phyloP scores from a whole-genome alignment of 306 rosid species.

The Betula pendula region DNA sequence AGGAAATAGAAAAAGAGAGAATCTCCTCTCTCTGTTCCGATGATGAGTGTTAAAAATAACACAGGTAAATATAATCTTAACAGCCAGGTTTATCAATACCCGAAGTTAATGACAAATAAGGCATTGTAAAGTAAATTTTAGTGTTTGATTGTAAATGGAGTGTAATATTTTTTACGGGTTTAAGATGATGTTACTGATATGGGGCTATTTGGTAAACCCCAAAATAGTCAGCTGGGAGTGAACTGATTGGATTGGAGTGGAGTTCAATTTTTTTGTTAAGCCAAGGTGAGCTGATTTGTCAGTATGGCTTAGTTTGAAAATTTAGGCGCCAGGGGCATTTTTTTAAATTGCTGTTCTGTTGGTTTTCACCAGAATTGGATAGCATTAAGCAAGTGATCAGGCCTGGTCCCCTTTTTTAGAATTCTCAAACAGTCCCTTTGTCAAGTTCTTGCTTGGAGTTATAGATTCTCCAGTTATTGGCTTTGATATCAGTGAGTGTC shows the following conservation, averaged over 20 bases:
- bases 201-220: neutral
- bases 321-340: neutral
- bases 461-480: neutral
- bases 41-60: conserved; percentile 61
- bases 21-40: conserved; percentile 67
- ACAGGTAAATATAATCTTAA: conserved; percentile 38
- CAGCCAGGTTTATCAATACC: neutral
- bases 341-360: conserved; percentile 6
- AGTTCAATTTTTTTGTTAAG: too few relatives aligned
- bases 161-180: neutral
- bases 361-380: conserved; percentile 8
- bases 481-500: conserved; percentile 2
- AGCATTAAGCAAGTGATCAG: conserved; percentile 5
- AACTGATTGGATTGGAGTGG: neutral
- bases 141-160: neutral
- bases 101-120: neutral
- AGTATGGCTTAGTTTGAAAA: neutral
- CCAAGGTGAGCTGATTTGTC: conserved; percentile 3
- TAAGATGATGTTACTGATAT: neutral
- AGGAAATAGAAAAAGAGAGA: too few relatives aligned
- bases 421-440: neutral
- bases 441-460: conserved; percentile 1
- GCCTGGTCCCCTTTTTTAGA: conserved; percentile 12
- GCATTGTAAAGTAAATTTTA: neutral
- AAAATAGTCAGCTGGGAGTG: neutral